Evolutionary conservation across 495 filamentous ascomycete genomes (phyloP).

Genomic region (Bacidia gigantensis): DNA sequence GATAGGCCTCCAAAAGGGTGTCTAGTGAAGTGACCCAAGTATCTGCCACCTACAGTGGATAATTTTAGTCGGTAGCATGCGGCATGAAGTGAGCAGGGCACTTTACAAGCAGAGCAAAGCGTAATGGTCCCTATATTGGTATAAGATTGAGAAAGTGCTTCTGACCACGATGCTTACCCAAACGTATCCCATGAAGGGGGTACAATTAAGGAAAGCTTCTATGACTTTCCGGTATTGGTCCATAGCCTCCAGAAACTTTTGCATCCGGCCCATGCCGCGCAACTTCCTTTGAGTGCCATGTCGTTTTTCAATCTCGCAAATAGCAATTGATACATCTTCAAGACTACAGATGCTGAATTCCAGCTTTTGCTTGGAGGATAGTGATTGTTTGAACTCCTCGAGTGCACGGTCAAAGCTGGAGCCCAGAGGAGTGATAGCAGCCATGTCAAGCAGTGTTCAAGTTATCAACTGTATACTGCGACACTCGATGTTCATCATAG

Average conservation of each 20-base stretch:
- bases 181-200: constrained; percentile 25
- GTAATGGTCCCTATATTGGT: background rate
- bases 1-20: background rate
- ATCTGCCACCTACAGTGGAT: background rate
- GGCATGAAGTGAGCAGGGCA: background rate
- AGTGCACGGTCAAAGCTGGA: background rate
- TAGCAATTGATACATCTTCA: background rate
- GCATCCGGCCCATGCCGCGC: constrained; percentile 25
- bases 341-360: background rate
- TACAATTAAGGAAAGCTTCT: constrained; percentile 25
- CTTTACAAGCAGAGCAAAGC: background rate
- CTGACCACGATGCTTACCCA: constrained; percentile 19
- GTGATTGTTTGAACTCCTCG: background rate
- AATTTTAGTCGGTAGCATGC: no score
- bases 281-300: constrained; percentile 7
- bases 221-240: constrained; percentile 26
- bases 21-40: background rate
- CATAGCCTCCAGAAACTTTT: constrained; percentile 30
- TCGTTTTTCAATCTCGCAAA: background rate
- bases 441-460: no score
- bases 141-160: background rate
- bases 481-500: no score
- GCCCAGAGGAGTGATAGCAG: no score
- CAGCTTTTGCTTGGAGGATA: background rate
- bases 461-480: no score